phyloP scores from a whole-genome alignment of 768 basidiomycete species.

The Cubamyces lactineus region DNA sequence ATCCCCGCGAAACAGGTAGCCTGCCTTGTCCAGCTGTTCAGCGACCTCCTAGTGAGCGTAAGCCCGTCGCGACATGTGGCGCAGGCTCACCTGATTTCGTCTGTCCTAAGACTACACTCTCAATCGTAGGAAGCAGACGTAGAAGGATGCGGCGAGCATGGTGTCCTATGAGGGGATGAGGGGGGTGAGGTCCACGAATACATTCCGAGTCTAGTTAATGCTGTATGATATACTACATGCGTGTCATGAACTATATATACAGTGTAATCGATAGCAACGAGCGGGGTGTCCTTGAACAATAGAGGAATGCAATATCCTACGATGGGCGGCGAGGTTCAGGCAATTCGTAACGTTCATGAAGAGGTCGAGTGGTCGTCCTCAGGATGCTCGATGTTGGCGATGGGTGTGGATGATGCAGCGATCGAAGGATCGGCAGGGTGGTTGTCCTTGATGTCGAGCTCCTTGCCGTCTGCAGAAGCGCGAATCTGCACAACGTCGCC shows the following conservation, averaged over 20 bases:
- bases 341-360: background rate
- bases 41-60: too few relatives aligned
- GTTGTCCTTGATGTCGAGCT: constrained; percentile 43
- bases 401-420: constrained; percentile 15
- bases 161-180: too few relatives aligned
- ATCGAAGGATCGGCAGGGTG: constrained; percentile 38
- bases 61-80: too few relatives aligned
- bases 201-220: background rate
- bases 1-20: too few relatives aligned
- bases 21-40: too few relatives aligned
- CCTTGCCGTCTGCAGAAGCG: constrained; percentile 35
- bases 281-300: background rate
- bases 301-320: background rate
- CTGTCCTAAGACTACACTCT: too few relatives aligned
- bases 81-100: too few relatives aligned
- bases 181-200: background rate
- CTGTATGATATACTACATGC: background rate
- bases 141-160: too few relatives aligned
- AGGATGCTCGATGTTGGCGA: constrained; percentile 8
- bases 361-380: background rate
- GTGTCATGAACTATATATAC: background rate
- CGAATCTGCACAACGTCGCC: constrained; percentile 46
- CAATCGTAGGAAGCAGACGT: too few relatives aligned
- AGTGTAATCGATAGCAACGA: background rate
- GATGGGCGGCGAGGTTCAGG: background rate